phyloP scores from a whole-genome alignment of 345 rosid genomes.

The Firmiana major region DNA sequence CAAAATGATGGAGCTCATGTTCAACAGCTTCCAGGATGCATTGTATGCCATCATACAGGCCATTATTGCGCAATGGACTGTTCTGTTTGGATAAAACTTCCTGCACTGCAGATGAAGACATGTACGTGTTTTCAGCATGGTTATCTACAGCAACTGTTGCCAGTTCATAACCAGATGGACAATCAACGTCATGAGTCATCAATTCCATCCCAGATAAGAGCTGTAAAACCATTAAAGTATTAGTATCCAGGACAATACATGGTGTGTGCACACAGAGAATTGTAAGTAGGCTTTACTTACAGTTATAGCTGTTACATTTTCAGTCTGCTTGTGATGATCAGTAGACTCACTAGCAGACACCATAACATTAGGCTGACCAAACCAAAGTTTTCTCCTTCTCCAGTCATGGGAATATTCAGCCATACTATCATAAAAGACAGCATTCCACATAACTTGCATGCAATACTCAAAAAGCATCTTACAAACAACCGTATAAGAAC shows the following conservation, averaged over 20 bases:
- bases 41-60: conserved; percentile 24
- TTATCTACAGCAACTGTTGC: conserved; percentile 23
- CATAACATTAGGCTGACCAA: conserved; percentile 30
- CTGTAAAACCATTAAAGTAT: conserved; percentile 37
- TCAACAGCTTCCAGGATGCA: conserved; percentile 49
- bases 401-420: conserved; percentile 50
- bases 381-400: conserved; percentile 73
- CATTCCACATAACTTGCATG: conserved; percentile 88
- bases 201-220: conserved; percentile 31
- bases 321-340: conserved; percentile 20
- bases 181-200: conserved; percentile 31
- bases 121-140: conserved; percentile 9
- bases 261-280: background rate
- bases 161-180: conserved; percentile 46
- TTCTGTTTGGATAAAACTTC: conserved; percentile 27
- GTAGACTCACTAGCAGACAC: conserved; percentile 17
- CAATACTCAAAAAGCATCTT: conserved; percentile 57
- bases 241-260: conserved; percentile 17
- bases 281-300: conserved; percentile 25
- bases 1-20: conserved; percentile 58
- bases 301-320: conserved; percentile 23
- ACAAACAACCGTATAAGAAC: conserved; percentile 51
- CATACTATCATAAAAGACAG: conserved; percentile 69
- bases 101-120: conserved; percentile 20
- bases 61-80: conserved; percentile 14